Evolutionary conservation across 495 filamentous ascomycete species (phyloP).

Genomic region (Tricharina praecox): DNA sequence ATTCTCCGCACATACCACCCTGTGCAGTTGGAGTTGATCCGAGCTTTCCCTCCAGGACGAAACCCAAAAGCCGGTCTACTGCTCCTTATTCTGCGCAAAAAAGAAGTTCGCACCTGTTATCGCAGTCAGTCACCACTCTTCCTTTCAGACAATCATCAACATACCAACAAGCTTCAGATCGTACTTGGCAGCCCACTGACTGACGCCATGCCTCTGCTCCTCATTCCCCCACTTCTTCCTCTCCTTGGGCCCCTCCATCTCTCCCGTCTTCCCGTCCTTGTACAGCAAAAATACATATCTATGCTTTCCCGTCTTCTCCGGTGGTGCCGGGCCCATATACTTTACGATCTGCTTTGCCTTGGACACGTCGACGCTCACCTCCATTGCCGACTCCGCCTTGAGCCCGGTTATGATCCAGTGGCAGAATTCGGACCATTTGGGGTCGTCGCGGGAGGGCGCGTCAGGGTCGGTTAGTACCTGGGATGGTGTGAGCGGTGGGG

Average conservation of each 20-base stretch:
- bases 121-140: conserved; percentile 11
- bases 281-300: conserved; percentile 50
- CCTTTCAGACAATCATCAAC: conserved; percentile 17
- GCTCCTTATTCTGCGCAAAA: conserved; percentile 43
- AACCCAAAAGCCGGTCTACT: too few relatives aligned
- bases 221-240: conserved; percentile 48
- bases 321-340: conserved; percentile 46
- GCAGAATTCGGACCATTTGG: conserved; percentile 54
- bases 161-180: conserved; percentile 43
- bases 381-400: conserved; percentile 12
- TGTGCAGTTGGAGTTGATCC: too few relatives aligned
- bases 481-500: too few relatives aligned
- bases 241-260: conserved; percentile 37
- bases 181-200: conserved; percentile 46
- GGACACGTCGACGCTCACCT: conserved; percentile 10
- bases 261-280: conserved; percentile 27
- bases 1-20: too few relatives aligned
- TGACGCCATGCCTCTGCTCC: conserved; percentile 38
- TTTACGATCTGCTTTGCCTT: conserved; percentile 34
- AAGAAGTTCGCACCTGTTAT: conserved; percentile 47
- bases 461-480: conserved; percentile 49
- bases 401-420: conserved; percentile 47
- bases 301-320: conserved; percentile 48
- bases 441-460: conserved; percentile 46
- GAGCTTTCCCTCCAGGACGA: too few relatives aligned